A percentile compares a stretch with the other conserved stretches of the same genome.
phyloP scores from a whole-genome alignment of 2,329 filamentous ascomycete genomes.

The Corynespora cassiicola region DNA sequence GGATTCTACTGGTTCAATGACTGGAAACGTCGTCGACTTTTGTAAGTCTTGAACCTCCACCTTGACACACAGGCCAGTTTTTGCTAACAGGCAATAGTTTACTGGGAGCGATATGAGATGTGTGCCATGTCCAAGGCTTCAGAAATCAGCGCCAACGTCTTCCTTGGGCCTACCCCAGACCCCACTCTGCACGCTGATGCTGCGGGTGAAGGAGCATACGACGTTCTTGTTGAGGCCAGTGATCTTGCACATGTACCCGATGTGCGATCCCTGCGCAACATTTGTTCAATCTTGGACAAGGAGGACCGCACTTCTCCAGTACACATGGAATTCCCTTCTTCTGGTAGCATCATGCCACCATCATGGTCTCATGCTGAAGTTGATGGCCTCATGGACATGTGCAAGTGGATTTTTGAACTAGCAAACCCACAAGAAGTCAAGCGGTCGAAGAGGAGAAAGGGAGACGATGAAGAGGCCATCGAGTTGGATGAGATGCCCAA shows the following conservation, averaged over 20 bases:
- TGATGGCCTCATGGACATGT: constrained; percentile 83
- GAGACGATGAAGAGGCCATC: constrained; percentile 61
- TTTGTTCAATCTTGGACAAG: constrained; percentile 60
- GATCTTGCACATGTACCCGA: constrained; percentile 82
- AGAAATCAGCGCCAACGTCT: constrained; percentile 89
- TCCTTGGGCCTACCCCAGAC: constrained; percentile 86
- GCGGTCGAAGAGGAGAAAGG: constrained; percentile 52
- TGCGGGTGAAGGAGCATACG: constrained; percentile 66
- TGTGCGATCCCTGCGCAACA: constrained; percentile 68
- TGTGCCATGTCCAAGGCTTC: constrained; percentile 88
- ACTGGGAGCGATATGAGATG: constrained; percentile 91
- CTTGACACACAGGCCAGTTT: constrained; percentile 6
- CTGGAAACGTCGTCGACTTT: constrained; percentile 84
- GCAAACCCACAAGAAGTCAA: constrained; percentile 66
- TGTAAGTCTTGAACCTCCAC: constrained; percentile 52
- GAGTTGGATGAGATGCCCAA: constrained; percentile 53
- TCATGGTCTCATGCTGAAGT: constrained; percentile 84
- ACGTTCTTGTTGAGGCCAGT: constrained; percentile 86
- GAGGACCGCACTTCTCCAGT: constrained; percentile 55
- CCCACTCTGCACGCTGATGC: constrained; percentile 55
- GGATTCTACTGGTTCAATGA: constrained; percentile 73
- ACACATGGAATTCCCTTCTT: constrained; percentile 85
- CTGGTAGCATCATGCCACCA: constrained; percentile 87
- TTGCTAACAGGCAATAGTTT: constrained; percentile 53
- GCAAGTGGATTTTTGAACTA: constrained; percentile 87